Percentiles rank a stretch among this genome's conserved stretches.
These are phyloP conservation scores for Ganoderma lingzhi DNA, from an alignment of 1,284 basidiomycete genomes.

Conservation along the genomic window DNA sequence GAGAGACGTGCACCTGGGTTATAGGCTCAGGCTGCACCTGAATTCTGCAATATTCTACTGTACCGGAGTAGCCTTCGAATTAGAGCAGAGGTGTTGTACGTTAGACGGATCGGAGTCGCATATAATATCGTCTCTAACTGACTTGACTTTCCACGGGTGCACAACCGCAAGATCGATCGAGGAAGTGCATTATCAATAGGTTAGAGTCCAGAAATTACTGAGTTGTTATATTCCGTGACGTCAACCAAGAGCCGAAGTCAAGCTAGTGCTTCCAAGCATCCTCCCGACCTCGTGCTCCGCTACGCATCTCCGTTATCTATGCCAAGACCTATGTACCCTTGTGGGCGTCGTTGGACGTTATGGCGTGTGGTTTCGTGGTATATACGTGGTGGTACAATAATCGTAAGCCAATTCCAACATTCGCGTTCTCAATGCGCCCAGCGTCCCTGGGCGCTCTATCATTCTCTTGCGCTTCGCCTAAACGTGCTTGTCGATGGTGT, in stretches of 20 bases:
- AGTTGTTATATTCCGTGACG: slow-evolving; percentile 1
- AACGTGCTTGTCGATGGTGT: slow-evolving; percentile 29
- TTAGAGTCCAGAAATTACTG: background rate
- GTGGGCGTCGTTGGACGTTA: slow-evolving; percentile 1
- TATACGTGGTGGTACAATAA: background rate
- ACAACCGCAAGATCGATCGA: background rate
- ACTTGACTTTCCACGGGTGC: background rate
- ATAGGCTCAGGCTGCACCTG: background rate
- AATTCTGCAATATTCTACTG: background rate
- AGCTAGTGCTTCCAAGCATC: slow-evolving; percentile 4
- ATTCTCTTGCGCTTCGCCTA: background rate
- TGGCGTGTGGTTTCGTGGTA: slow-evolving; percentile 1
- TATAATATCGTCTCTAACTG: too few relatives aligned
- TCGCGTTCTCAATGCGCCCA: background rate
- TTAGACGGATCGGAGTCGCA: background rate
- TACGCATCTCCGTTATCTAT: slow-evolving; percentile 6
- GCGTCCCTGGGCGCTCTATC: background rate
- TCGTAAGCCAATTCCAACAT: background rate
- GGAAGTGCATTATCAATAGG: background rate
- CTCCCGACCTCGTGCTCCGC: background rate
- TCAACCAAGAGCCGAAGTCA: slow-evolving; percentile 14
- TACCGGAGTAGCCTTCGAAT: background rate
- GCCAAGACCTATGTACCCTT: slow-evolving; percentile 22
- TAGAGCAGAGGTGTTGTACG: background rate
- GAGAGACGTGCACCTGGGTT: background rate